A percentile compares a stretch with the other conserved stretches of the same genome.
These are phyloP conservation scores for Candida succiphila DNA, from an alignment of 805 yeast genomes.

Conservation along the genomic window DNA sequence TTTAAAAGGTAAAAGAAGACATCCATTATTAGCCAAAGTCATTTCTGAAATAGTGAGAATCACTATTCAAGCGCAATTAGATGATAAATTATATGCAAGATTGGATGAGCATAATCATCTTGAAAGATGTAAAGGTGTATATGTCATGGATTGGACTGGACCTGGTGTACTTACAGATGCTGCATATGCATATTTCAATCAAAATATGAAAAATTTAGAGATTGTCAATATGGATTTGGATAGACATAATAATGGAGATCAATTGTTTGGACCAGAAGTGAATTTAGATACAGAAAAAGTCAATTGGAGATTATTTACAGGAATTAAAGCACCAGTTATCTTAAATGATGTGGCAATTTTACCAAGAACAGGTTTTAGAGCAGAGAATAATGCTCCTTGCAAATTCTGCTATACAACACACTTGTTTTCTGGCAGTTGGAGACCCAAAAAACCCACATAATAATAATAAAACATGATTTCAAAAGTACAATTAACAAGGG, in stretches of 20 bases:
- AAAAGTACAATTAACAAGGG: too few species aligned
- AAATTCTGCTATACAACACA: neutral
- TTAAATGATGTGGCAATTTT: constrained; percentile 1
- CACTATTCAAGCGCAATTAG: constrained; percentile 43
- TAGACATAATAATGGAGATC: constrained; percentile 1
- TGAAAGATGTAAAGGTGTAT: constrained; percentile 50
- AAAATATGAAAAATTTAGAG: constrained; percentile 9
- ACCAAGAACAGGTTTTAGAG: constrained; percentile 1
- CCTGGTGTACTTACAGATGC: constrained; percentile 82
- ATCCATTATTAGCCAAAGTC: constrained; percentile 71
- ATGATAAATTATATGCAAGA: constrained; percentile 28
- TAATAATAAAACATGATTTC: too few species aligned
- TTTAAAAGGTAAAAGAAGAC: constrained; percentile 74
- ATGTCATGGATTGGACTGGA: constrained; percentile 86
- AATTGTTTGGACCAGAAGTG: constrained; percentile 1
- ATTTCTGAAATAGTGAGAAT: constrained; percentile 66
- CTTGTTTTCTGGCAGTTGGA: constrained; percentile 2
- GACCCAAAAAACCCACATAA: too few species aligned
- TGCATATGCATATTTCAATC: constrained; percentile 34
- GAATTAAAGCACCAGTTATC: neutral
- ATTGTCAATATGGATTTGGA: constrained; percentile 2
- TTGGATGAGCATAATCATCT: constrained; percentile 18
- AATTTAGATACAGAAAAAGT: constrained; percentile 2
- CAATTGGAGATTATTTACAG: constrained; percentile 1
- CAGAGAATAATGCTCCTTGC: constrained; percentile 2